Evolutionary conservation across 2,329 filamentous ascomycete genomes (phyloP).

Genomic region (Aureobasidium namibiae): DNA sequence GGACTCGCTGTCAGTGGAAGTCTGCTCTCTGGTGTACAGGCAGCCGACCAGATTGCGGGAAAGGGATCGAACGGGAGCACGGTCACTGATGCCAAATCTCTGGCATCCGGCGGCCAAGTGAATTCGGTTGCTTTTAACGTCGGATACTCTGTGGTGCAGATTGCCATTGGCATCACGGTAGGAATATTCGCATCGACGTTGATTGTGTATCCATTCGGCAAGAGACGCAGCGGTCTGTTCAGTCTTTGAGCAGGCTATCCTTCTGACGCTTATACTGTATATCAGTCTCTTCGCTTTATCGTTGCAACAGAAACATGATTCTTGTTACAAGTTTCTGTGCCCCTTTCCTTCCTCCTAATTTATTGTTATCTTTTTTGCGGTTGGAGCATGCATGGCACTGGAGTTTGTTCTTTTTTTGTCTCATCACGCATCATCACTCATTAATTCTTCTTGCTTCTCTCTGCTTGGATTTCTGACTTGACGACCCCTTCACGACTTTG

Average conservation of each 20-base stretch:
- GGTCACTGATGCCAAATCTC: conserved; percentile 30
- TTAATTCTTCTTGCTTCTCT: neutral
- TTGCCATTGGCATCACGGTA: conserved; percentile 45
- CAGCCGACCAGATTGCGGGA: conserved; percentile 46
- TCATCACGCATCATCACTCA: neutral
- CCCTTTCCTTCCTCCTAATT: no score
- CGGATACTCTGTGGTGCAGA: conserved; percentile 40
- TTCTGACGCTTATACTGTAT: neutral
- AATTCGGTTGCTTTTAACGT: conserved; percentile 41
- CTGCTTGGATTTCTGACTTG: neutral
- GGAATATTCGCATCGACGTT: conserved; percentile 41
- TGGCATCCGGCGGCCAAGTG: conserved; percentile 22
- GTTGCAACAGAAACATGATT: neutral
- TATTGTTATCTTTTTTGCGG: neutral
- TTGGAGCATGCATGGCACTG: neutral
- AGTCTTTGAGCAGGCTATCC: conserved; percentile 23
- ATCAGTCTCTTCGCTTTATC: neutral
- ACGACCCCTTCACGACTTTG: neutral
- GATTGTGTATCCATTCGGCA: conserved; percentile 42
- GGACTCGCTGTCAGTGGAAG: conserved; percentile 51
- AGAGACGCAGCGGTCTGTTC: conserved; percentile 38
- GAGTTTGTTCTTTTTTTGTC: neutral
- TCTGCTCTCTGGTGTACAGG: conserved; percentile 48
- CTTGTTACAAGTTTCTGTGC: neutral
- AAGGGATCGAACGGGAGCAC: conserved; percentile 36